A percentile compares a stretch with the other conserved stretches of the same genome.
Evolutionary conservation across 352 stramenopile genomes (phyloP).

Genomic region (Pilasporangium apinafurcum): DNA sequence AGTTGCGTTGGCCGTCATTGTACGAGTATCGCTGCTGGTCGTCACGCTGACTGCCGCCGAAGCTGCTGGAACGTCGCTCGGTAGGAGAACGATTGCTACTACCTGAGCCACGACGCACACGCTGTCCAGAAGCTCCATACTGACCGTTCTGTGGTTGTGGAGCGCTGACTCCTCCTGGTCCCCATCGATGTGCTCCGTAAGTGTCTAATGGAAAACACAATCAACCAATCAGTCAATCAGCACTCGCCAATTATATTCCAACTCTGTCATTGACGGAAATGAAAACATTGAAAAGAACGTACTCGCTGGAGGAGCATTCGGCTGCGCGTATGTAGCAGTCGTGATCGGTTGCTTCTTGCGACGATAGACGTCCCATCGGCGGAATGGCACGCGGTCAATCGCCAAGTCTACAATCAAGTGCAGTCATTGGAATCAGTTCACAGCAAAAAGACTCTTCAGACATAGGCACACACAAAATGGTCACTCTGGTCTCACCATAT

Average conservation of each 20-base stretch:
- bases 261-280: too few relatives aligned
- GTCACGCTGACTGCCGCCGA: constrained; percentile 2
- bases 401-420: constrained; percentile 48
- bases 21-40: constrained; percentile 13
- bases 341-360: constrained; percentile 50
- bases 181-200: constrained; percentile 67
- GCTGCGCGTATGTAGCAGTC: constrained; percentile 30
- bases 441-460: neutral
- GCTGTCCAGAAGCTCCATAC: constrained; percentile 4
- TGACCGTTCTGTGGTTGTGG: constrained; percentile 15
- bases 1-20: constrained; percentile 16
- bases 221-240: constrained; percentile 1
- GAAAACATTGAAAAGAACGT: constrained; percentile 11
- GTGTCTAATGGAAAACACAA: constrained; percentile 15
- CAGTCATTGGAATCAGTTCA: too few relatives aligned
- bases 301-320: constrained; percentile 28
- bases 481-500: constrained; percentile 43
- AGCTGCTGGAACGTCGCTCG: constrained; percentile 8
- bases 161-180: constrained; percentile 36
- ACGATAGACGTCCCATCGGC: constrained; percentile 78
- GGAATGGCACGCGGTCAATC: constrained; percentile 74
- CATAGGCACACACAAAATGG: neutral
- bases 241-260: too few relatives aligned
- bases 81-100: neutral
- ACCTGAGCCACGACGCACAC: neutral